A percentile compares a stretch with the other conserved stretches of the same genome.
Evolutionary conservation across 192 early-diverging fungal species (phyloP).

Genomic region (Coemansia sp.): DNA sequence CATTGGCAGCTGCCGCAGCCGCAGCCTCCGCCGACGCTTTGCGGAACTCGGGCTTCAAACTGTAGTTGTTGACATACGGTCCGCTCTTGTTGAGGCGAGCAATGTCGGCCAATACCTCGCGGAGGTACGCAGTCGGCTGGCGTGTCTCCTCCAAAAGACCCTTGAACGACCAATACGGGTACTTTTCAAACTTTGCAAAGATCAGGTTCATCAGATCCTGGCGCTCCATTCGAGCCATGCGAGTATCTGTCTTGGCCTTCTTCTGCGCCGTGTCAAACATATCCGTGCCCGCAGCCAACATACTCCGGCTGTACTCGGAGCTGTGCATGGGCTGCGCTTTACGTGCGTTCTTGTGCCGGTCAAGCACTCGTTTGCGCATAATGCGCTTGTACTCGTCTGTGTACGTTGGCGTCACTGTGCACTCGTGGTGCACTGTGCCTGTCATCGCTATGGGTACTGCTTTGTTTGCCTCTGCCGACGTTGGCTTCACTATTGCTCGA

Average conservation of each 20-base stretch:
- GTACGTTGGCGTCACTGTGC: conserved; percentile 62
- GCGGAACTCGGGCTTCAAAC: conserved; percentile 82
- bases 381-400: conserved; percentile 64
- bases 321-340: conserved; percentile 19
- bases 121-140: conserved; percentile 80
- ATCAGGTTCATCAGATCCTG: conserved; percentile 82
- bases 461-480: conserved; percentile 47
- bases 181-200: conserved; percentile 76
- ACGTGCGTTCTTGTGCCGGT: conserved; percentile 46
- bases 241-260: conserved; percentile 60
- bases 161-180: conserved; percentile 84
- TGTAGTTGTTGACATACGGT: conserved; percentile 75
- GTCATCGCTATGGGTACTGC: conserved; percentile 57
- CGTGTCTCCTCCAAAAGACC: conserved; percentile 75
- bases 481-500: conserved; percentile 43
- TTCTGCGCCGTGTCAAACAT: conserved; percentile 48
- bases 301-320: conserved; percentile 48
- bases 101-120: conserved; percentile 80
- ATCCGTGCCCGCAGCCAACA: conserved; percentile 43
- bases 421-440: conserved; percentile 74
- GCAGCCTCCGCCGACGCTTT: conserved; percentile 35
- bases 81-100: conserved; percentile 81
- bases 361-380: conserved; percentile 64
- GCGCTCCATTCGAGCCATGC: conserved; percentile 79
- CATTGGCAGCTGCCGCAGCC: conserved; percentile 17